Evolutionary conservation across 1,284 basidiomycete genomes (phyloP), one percentile per base, ranked within the genome.

Genomic region (Puccinia triticina): DNA sequence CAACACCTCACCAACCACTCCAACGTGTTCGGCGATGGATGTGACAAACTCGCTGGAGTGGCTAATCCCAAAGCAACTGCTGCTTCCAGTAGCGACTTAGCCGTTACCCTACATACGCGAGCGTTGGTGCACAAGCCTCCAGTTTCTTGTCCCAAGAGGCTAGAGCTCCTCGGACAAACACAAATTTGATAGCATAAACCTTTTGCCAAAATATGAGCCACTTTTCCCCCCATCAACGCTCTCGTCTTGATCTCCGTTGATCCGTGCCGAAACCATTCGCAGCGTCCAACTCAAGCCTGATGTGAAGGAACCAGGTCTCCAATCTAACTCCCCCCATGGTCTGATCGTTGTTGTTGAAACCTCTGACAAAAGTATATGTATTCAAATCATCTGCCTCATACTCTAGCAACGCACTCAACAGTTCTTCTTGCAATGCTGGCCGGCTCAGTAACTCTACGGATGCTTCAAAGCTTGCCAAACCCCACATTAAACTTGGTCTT

Each of bases 61-160:
- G 88, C 32, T 88, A 86, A 95, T 86, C 90, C 91, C n/a, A 87
- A 89, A 21, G 96, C 94, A 87, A 89, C 90, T 0, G 93, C 95
- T 87, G 94, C 96, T 85, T 89, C 95, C 23, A 96, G 94, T 88
- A 90, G 90, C 84, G 88, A 88, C 82, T 96, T 94, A 43, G 37
- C 18, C 5, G 26, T 69, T 37, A 21, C 40, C 46, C 37, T 21
- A 66, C 7, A 32, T 40, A 37, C 64, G 37, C 29, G 12, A 18
- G 10, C 37, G 34, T 21, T 66, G 21, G 5, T 66, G 64, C 34
- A 23, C 37, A 18, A 43, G 37, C 14, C 50, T 23, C 16, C 46
- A 37, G 18, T 23, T 40, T 23, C 34, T 43, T 12, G 11, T 0
- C 26, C 16, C 29, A 26, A 18, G 21, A 18, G n/a, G 11, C 2